Base-by-base conservation (phyloP, 2,329 filamentous ascomycete species). In the Arthroderma uncinatum region DNA sequence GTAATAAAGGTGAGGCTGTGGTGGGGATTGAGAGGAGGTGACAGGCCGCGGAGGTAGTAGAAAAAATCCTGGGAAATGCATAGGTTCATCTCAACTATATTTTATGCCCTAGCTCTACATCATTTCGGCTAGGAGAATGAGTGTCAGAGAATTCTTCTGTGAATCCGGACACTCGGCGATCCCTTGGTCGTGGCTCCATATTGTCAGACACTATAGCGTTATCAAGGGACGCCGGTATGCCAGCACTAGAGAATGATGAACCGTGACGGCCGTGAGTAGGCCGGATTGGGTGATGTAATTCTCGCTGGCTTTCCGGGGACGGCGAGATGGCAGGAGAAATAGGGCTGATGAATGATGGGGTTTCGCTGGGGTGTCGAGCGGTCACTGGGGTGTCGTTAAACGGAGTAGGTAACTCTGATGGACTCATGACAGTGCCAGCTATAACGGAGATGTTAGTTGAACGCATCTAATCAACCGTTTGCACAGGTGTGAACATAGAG, bases 271-370 rank as follows among this genome's bases (percentile, higher is more conserved):
- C 57, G 47, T 62, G 60, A n/a, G 50, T 53, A 12, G 55, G 54
- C 7, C 54, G 33, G 8, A 25, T 40, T 2, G 55, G 47, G 28
- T 42, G 37, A 21, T 54, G 36, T 16, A 14, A 9, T 44, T 59
- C 55, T 5, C 56, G 56, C 14, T 58, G 60, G 10, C 57, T 56
- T 12, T 57, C 57, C 7, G 56, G 57, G 8, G 54, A 50, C 23
- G 61, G 61, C 19, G 61, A 61, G 4, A 59, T 33, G n/a, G 58
- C 40, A 2, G 61, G 61, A 4, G 59, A 60, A 33, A 61, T 57
- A 16, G 58, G 62, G 39, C 61, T 60, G 58, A 53, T 14, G 60
- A 66, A 52, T 44, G 57, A 55, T 59, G 60, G 12, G 59, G 67
- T 48, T 54, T 61, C 37, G 56, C 62, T 47, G 56, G 63, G 36